phyloP scores from a whole-genome alignment of 1,139 yeast genomes.

The Eremothecium sinecaudum region DNA sequence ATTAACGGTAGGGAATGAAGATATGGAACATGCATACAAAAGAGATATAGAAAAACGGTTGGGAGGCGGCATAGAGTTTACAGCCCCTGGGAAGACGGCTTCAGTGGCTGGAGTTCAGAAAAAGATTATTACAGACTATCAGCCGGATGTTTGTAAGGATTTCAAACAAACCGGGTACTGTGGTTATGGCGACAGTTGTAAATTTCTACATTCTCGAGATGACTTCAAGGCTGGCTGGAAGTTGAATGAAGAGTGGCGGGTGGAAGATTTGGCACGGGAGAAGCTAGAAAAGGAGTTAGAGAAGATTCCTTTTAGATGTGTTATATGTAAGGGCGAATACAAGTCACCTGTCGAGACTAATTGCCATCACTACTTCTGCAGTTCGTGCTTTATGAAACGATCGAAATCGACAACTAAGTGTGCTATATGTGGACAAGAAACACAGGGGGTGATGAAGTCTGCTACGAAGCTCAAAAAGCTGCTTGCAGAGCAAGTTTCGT shows the following conservation, averaged over 20 bases:
- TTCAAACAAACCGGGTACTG: constrained; percentile 87
- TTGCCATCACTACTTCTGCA: constrained; percentile 64
- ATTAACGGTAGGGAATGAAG: too few species aligned
- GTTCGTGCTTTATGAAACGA: constrained; percentile 48
- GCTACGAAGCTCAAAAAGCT: constrained; percentile 19
- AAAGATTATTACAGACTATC: constrained; percentile 80
- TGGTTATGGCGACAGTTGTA: constrained; percentile 98
- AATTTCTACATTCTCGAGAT: constrained; percentile 82
- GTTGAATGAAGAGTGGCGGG: constrained; percentile 65
- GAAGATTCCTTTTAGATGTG: constrained; percentile 53
- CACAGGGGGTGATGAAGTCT: constrained; percentile 40
- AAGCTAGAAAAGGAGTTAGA: constrained; percentile 18
- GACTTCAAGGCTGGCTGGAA: constrained; percentile 73
- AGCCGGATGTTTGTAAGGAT: constrained; percentile 92
- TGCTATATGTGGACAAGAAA: constrained; percentile 48
- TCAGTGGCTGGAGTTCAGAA: constrained; percentile 41
- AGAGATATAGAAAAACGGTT: constrained; percentile 2
- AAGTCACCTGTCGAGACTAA: constrained; percentile 49
- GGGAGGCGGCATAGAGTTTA: background rate
- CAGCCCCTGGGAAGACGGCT: background rate
- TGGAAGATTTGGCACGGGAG: constrained; percentile 14
- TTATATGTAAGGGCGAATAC: constrained; percentile 51
- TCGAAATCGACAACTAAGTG: constrained; percentile 43
- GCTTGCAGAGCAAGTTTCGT: constrained; percentile 1
- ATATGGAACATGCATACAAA: too few species aligned